Base-by-base conservation (phyloP, 805 yeast genomes). In the Cyberlindnera bimundalis region DNA sequence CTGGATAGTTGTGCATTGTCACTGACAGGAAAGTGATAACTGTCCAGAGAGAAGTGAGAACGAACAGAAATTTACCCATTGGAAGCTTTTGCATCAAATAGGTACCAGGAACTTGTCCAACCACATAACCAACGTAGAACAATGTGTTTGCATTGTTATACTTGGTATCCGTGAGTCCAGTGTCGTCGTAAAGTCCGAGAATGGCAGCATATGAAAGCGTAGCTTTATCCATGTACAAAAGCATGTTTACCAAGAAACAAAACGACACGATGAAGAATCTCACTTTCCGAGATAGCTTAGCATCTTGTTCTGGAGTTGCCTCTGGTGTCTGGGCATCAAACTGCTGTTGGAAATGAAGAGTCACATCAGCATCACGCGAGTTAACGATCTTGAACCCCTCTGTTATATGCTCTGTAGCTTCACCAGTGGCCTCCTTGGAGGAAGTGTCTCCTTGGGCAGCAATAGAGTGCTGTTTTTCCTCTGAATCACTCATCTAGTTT, bases 181-280 rank as follows among this genome's bases (percentile, higher is more conserved):
- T 72, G 42, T 70, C 76, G 7, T 61, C 67, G 57, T 65, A 73
- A 20, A 76, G 56, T 1, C 71, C 79, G 37, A 74, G 62, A 35
- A 74, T 64, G 1, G 77, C 62, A 13, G 73, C 66, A 49, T 72
- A 76, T 0, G 75, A 66, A 32, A 74, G 48, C 3, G 78, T 68
- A 3, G 74, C 75, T 48, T 76, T 76, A 54, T 76, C 81, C 55
- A 73, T 66, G 50, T 69, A 74, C 39, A 73, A 56, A n/a, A 70
- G 47, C 42, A 68, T 48, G 53, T 71, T 66, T 19, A 73, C 65
- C 13, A 66, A 32, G 39, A 67, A 62, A 2, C 66, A 62, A 20
- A 70, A 52, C 0, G 68, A 57, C 20, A 71, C 59, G 5, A 67
- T 62, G 26, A 62, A 52, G 58, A 58, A 60, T 10, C 59, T 43